These are phyloP conservation scores for Rhodotorula sp. DNA, from an alignment of 1,284 basidiomycete genomes.

Conservation along the genomic window DNA sequence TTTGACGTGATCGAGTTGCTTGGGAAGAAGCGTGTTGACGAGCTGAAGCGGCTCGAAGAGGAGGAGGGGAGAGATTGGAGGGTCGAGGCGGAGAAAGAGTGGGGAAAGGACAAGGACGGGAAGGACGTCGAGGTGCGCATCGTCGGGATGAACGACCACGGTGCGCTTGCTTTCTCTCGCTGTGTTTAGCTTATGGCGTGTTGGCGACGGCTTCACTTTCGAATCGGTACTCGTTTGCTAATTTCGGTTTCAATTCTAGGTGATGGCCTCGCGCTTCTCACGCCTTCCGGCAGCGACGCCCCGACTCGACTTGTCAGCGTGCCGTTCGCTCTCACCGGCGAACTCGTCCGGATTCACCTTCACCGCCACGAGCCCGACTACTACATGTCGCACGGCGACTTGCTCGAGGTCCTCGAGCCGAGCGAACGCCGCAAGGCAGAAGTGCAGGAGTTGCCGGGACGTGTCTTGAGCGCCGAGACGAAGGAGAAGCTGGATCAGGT, in stretches of 20 bases:
- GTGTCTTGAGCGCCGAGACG: conserved; percentile 7
- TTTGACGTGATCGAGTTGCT: conserved; percentile 68
- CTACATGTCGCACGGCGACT: conserved; percentile 72
- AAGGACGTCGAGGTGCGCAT: conserved; percentile 63
- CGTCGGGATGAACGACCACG: conserved; percentile 63
- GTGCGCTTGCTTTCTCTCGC: conserved; percentile 50
- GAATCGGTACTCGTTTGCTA: conserved; percentile 6
- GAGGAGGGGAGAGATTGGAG: conserved; percentile 59
- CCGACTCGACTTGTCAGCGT: conserved; percentile 74
- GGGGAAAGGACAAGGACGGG: conserved; percentile 36
- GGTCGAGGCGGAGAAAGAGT: conserved; percentile 53
- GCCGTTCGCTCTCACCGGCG: conserved; percentile 79
- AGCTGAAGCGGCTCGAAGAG: conserved; percentile 57
- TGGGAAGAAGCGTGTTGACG: conserved; percentile 61
- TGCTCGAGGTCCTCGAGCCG: conserved; percentile 64
- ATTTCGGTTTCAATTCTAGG: conserved; percentile 53
- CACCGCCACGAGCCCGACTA: conserved; percentile 58
- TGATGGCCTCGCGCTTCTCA: conserved; percentile 64
- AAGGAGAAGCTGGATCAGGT: conserved; percentile 19
- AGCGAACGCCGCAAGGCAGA: conserved; percentile 39
- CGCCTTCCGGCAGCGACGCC: conserved; percentile 48
- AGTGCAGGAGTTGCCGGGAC: conserved; percentile 4
- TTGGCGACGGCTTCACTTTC: no score
- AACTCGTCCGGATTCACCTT: conserved; percentile 68
- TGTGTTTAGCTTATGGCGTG: no score